These are phyloP conservation scores for Cerrena zonata DNA, from an alignment of 1,284 basidiomycete species.

Conservation along the genomic window DNA sequence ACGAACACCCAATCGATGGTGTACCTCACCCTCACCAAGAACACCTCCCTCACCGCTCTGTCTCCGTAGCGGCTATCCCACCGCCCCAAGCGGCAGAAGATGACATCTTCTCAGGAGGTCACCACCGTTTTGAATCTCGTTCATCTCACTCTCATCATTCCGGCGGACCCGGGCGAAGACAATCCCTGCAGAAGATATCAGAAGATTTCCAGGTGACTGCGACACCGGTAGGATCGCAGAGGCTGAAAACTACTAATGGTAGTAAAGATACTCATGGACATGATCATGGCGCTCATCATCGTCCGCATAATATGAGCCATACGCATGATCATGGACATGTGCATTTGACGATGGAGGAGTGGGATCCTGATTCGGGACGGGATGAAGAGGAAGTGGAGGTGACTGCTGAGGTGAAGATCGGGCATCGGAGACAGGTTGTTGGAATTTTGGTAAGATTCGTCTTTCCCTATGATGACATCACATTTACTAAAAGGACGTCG, in stretches of 20 bases:
- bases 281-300: conserved; percentile 20
- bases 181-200: not conserved
- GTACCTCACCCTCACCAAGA: not conserved
- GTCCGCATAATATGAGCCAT: conserved; percentile 1
- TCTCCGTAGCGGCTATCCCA: not conserved
- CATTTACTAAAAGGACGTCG: too few relatives aligned
- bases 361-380: conserved; percentile 17
- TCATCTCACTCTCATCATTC: conserved; percentile 33
- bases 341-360: conserved; percentile 24
- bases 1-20: not conserved
- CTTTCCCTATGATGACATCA: conserved; percentile 33
- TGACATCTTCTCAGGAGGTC: conserved; percentile 29
- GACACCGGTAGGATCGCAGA: not conserved
- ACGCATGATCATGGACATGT: conserved; percentile 14
- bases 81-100: conserved; percentile 1
- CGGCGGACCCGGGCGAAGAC: conserved; percentile 6
- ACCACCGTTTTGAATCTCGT: conserved; percentile 41
- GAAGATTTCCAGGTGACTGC: not conserved
- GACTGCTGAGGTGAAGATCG: conserved; percentile 33
- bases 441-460: conserved; percentile 50
- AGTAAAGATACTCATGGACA: conserved; percentile 12
- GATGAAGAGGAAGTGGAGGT: conserved; percentile 21
- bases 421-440: conserved; percentile 53
- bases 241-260: not conserved
- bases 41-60: conserved; percentile 1